Evolutionary conservation across 2,329 filamentous ascomycete species (phyloP), one percentile per base, ranked within the genome.

Genomic region (Pyricularia sp.): DNA sequence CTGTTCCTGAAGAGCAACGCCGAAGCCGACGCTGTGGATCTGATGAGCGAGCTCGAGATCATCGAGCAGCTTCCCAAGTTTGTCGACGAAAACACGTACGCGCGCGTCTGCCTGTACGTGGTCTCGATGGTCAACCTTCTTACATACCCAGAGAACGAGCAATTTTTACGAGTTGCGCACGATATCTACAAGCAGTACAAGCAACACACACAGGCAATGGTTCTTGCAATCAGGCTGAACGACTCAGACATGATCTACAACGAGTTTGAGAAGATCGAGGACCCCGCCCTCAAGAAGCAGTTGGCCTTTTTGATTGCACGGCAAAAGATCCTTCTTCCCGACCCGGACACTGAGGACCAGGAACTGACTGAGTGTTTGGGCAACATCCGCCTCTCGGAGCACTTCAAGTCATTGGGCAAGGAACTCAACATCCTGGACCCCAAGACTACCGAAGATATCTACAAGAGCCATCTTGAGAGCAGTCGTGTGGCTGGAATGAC

Each of bases 401-500:
- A 98, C 79, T 99, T 97, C 86, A 97, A 97, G 80, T 88, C 91
- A 5, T 84, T 99, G 36, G 96, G 90, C 69, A 97, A 97, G 81
- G 95, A 99, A 78, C 85, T 99, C 68, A 98, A 99, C 79, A 94
- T 99, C 68, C 84, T 98, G 61, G 95, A 99, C 72, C 95, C 95
- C 50, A 98, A 97, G 83, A 92, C 92, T 63, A 96, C 94, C 0
- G 95, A 99, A 77, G 96, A 99, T 75, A 99, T 99, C 75, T 99
- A 99, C 86, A 99, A 99, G 84, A 97, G 93, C 76, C 95, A 99
- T 79, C 86, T 99, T 5, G 95, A 99, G 81, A 98, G 92, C 81
- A 97, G 90, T 75, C 88, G 96, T 71, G 95, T 96, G 68, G 92
- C 93, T 28, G 94, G 93, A 50, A 87, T 97, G 81, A 97, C 94